Conservation (phyloP, 164 flowering plant genomes). For the Dillenia suffruticosa region DNA sequence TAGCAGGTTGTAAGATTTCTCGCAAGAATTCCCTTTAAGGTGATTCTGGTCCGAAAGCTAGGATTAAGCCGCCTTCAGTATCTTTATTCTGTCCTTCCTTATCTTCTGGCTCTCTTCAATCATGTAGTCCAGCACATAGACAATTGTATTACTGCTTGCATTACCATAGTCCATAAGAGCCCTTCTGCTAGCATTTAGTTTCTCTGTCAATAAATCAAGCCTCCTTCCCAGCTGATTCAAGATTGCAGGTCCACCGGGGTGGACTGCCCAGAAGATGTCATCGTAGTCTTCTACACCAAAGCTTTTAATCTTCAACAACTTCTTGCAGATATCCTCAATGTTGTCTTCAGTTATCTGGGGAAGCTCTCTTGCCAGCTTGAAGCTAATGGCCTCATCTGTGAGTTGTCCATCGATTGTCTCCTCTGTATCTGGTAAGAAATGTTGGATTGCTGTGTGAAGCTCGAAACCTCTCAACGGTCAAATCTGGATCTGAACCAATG, state of each 20-base stretch:
- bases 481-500: constrained; percentile 59
- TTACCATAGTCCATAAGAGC: constrained; percentile 87
- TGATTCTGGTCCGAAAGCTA: constrained; percentile 93
- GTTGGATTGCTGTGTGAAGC: constrained; percentile 71
- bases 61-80: constrained; percentile 76
- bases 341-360: constrained; percentile 90
- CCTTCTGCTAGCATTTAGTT: constrained; percentile 66
- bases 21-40: constrained; percentile 86
- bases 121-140: constrained; percentile 90
- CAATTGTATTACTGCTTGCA: constrained; percentile 91
- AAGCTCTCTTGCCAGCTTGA: constrained; percentile 73
- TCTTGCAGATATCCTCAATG: constrained; percentile 60
- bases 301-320: constrained; percentile 46
- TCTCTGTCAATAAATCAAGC: constrained; percentile 71
- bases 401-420: constrained; percentile 74
- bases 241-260: constrained; percentile 93
- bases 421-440: constrained; percentile 75
- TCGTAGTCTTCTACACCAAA: constrained; percentile 42
- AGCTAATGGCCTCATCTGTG: constrained; percentile 87
- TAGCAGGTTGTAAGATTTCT: constrained; percentile 41
- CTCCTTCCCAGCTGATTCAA: constrained; percentile 80
- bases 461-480: constrained; percentile 51
- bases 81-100: constrained; percentile 23
- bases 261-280: constrained; percentile 92
- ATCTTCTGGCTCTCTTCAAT: constrained; percentile 58